Evolutionary conservation across 2,329 filamentous ascomycete species (phyloP), one percentile per base, ranked within the genome.

Genomic region (Drechslerella coelobrocha): DNA sequence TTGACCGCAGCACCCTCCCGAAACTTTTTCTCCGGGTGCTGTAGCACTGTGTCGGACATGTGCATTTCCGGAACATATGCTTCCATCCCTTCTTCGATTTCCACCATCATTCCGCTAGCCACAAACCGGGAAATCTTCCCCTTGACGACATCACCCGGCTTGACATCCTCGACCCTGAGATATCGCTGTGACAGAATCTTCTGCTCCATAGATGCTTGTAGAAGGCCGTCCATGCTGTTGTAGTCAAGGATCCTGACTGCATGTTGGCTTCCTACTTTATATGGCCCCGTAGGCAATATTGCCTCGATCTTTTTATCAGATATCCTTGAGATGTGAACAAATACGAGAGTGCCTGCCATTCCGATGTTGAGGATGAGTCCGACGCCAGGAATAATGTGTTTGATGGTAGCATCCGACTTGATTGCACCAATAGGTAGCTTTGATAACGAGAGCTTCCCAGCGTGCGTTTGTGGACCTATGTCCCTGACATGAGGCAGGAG

Each of bases 1-100:
- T 90, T 96, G 73, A 99, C 88, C 56, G 88, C 85, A 79, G 90
- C 85, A 0, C 92, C 92, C 78, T 93, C 90, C 71, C 89, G 86
- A 80, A 97, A 99, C 78, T 97, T 97, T 82, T 93, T 95, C 79
- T 99, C 94, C 0, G 94, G 94, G 76, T 97, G 90, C 77, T 94
- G 90, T 23, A 99, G 82, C 71, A 87, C 87, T 12, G 94, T 85
- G 78, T 99, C 95, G 48, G 94, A 89, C 75, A 99, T 83, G 77
- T 99, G 95, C 77, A 88, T 87, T 76, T 93, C 90, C 2, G 92
- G 86, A 1, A 97, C 92, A 63, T 96, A 84, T n/a, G 92, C 94
- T 54, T 86, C 88, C 73, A 99, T 91, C 48, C 90, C 90, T 43
- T 97, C 91, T 7, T 91, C 88, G 55, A 99, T 80, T 75, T 89